phyloP scores from a whole-genome alignment of 106 monocot genomes.

The Phalaenopsis equestris region DNA sequence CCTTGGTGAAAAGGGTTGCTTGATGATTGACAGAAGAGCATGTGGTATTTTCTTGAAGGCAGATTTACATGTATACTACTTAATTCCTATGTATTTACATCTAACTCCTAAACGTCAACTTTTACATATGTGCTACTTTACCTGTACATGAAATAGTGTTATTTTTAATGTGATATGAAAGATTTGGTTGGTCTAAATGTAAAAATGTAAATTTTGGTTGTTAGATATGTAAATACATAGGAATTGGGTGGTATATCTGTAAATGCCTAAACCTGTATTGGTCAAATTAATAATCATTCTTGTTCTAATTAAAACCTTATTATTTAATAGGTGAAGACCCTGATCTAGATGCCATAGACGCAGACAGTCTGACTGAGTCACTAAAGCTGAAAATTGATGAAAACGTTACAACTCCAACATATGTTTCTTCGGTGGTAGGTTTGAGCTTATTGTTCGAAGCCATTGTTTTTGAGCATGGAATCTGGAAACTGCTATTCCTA shows the following conservation, averaged over 20 bases:
- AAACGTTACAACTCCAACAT: conserved; percentile 34
- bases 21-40: conserved; percentile 82
- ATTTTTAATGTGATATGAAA: no score
- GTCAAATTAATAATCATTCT: neutral
- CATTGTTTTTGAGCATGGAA: neutral
- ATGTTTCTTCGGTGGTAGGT: conserved; percentile 67
- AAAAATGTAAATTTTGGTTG: no score
- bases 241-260: conserved; percentile 18
- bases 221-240: no score
- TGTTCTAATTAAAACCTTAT: neutral
- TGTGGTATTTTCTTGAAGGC: conserved; percentile 22
- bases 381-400: conserved; percentile 34
- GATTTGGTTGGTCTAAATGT: no score
- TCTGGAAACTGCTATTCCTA: neutral
- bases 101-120: no score
- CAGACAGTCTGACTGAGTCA: conserved; percentile 59
- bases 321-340: conserved; percentile 27
- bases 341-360: conserved; percentile 35
- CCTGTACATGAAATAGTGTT: no score
- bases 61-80: no score
- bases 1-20: conserved; percentile 80
- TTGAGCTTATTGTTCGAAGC: neutral
- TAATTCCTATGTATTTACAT: no score
- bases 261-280: neutral
- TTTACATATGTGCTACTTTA: no score